Base-by-base conservation (phyloP, 441 rosid genomes). In the Breynia disticha region DNA sequence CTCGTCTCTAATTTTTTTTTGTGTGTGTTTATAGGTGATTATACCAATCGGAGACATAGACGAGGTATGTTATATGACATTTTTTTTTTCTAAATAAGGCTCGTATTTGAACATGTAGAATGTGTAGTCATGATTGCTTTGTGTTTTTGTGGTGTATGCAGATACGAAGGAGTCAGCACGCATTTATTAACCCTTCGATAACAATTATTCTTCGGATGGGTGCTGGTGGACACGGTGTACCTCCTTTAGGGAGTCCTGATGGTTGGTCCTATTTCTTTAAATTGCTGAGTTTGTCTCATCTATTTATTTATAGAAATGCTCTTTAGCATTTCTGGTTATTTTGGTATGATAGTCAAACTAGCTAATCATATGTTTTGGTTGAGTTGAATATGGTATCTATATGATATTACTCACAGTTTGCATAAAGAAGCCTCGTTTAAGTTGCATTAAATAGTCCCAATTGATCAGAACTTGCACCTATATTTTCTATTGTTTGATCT, bases 191-290 rank as follows among this genome's bases (percentile, higher is more conserved):
- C 79, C 99, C 99, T 69, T 84, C 99, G 21, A 75, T 89, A 67
- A 89, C 99, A 63, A 83, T 89, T 60, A 83, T 83, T 71, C 90
- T 93, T 49, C 95, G 84, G 61, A 77, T 86, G 90, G 99, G 99
- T 55, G 97, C 99, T 65, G 99, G 99, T 70, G 99, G 99, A 57
- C 99, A 84, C 74, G 99, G 97, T 66, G 99, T 93, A 61, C 99
- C 99, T 64, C 99, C 99, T 65, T 75, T 93, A 56, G 99, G 99
- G 62, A 93, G 93, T 72, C 90, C 95, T 54, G 99, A 93, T 72
- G 99, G 97, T 93, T 63, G 72, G 97, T 70, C 16, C 55, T 50
- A 39, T 9, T 6, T 1, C 43, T 39, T 13, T 39, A 10, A 10
- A 10, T 39, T 39, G 43, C 43, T 39, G 43, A 39, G 5, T 39